A percentile compares a stretch with the other conserved stretches of the same genome.
Evolutionary conservation across 352 stramenopile genomes (phyloP).

Genomic region (Globisporangium uncinulatum): DNA sequence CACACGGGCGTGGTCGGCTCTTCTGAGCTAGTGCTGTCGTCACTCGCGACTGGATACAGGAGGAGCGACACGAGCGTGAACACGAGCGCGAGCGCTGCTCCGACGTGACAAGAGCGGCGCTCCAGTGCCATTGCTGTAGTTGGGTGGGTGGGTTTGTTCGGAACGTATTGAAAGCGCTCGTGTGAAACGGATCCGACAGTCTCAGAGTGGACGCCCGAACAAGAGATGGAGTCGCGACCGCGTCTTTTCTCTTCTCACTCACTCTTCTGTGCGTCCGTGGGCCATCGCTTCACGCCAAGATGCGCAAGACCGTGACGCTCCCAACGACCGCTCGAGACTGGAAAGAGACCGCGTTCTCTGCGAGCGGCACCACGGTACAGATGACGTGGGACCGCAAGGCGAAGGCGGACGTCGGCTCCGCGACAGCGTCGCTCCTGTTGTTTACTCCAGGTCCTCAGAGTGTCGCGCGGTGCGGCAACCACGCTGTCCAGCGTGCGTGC

Average conservation of each 20-base stretch:
- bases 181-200: too few relatives aligned
- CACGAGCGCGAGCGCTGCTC: too few relatives aligned
- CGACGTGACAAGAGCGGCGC: neutral
- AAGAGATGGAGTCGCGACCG: too few relatives aligned
- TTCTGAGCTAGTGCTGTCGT: constrained; percentile 22
- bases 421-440: neutral
- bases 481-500: constrained; percentile 7
- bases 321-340: constrained; percentile 15
- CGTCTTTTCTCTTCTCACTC: neutral
- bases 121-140: neutral
- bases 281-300: neutral
- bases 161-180: neutral
- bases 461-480: neutral
- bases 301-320: constrained; percentile 19
- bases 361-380: neutral
- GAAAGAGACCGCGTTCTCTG: neutral
- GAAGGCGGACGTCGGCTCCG: neutral
- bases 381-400: neutral
- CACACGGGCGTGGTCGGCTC: constrained; percentile 45
- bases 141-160: too few relatives aligned
- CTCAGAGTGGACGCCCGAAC: too few relatives aligned
- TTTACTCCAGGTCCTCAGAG: neutral
- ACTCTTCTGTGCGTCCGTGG: neutral
- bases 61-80: neutral
- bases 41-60: constrained; percentile 2